phyloP scores from a whole-genome alignment of 2,329 filamentous ascomycete genomes.

The Alternaria gaisen region DNA sequence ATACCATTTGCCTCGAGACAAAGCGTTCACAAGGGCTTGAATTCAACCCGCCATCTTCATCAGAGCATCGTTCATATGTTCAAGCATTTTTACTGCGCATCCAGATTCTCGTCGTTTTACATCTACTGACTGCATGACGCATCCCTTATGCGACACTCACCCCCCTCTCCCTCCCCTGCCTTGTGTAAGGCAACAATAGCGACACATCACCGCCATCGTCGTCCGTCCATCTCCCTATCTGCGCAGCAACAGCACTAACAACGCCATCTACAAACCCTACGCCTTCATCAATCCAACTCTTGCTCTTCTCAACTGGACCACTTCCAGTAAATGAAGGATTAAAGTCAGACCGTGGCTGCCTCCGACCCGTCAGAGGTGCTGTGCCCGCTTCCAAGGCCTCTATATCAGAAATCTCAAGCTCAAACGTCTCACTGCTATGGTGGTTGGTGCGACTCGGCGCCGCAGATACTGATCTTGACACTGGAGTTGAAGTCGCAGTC shows the following conservation, averaged over 20 bases:
- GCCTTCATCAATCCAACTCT: background rate
- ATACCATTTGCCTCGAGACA: constrained; percentile 6
- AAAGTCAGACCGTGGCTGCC: background rate
- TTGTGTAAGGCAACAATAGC: constrained; percentile 12
- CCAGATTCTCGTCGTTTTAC: background rate
- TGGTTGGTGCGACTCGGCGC: background rate
- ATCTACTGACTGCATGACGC: background rate
- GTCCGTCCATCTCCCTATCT: constrained; percentile 9
- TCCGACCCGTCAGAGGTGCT: background rate
- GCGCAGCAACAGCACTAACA: background rate
- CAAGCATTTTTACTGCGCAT: background rate
- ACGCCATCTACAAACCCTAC: constrained; percentile 3
- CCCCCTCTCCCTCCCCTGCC: background rate
- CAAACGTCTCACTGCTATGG: background rate
- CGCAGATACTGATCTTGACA: background rate
- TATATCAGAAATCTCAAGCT: background rate
- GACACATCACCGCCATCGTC: constrained; percentile 8
- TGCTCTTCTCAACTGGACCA: background rate
- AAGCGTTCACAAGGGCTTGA: background rate
- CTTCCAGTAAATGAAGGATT: background rate
- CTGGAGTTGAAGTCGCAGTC: background rate
- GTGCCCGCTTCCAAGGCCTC: constrained; percentile 6
- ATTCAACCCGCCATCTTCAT: constrained; percentile 3
- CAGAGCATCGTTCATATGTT: background rate
- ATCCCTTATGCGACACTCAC: background rate